phyloP scores from a whole-genome alignment of 192 early-diverging fungal species.

The Rhizophagus sp. region DNA sequence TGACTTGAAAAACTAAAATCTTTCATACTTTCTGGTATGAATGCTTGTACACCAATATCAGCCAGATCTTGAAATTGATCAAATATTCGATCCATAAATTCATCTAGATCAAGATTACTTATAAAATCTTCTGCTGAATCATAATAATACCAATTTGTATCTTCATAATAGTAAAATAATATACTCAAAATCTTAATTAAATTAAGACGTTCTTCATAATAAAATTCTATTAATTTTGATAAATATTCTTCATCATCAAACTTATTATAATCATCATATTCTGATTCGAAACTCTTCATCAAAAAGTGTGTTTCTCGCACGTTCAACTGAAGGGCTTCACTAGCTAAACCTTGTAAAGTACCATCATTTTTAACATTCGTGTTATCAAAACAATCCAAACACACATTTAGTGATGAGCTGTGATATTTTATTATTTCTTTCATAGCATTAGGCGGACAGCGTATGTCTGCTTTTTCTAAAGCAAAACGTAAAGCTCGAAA shows the following conservation, averaged over 20 bases:
- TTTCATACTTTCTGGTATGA: background rate
- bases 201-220: conserved; percentile 14
- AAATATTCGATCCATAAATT: conserved; percentile 5
- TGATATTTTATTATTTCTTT: conserved; percentile 10
- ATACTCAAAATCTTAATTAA: conserved; percentile 14
- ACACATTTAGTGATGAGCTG: background rate
- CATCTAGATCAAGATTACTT: background rate
- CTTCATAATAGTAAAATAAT: background rate
- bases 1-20: conserved; percentile 1
- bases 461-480: background rate
- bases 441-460: conserved; percentile 20
- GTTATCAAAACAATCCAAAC: conserved; percentile 14
- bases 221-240: background rate
- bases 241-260: background rate
- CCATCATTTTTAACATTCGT: background rate
- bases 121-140: conserved; percentile 2
- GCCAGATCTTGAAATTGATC: conserved; percentile 16
- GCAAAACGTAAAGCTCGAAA: background rate
- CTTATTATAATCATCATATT: background rate
- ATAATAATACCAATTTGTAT: conserved; percentile 5
- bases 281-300: conserved; percentile 14
- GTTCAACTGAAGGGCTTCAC: background rate
- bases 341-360: background rate
- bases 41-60: background rate
- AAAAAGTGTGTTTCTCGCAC: background rate